Base-by-base conservation (phyloP, 768 basidiomycete genomes). In the Leccinum aurantiacum region DNA sequence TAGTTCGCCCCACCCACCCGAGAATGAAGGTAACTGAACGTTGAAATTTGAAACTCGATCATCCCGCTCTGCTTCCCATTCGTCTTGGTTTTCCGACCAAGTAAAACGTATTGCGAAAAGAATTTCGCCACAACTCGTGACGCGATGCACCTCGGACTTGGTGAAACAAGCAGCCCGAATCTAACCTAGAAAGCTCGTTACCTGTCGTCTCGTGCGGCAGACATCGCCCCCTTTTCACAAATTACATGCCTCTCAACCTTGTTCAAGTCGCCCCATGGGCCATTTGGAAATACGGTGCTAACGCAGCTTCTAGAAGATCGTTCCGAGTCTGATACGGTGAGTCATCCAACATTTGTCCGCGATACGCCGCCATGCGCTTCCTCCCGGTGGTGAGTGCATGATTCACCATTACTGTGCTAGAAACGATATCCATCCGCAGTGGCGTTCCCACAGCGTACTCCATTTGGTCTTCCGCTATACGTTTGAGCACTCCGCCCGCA, bases 241-340 rank as follows among this genome's bases (percentile, higher is more conserved):
- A 14, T 57, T 54, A 22, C 37, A 49, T 35, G 13, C 52, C 48
- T 49, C 33, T 24, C 11, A 37, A 24, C 31, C 55, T 35, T 60
- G 65, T 57, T 54, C n/a, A 46, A 49, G 54, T 48, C 48, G 51
- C 52, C 55, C 61, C 57, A 67, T 67, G 47, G 31, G 62, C 60
- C 41, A 48, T 33, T 24, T 46, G 19, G 24, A 24, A 50, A 50
- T 51, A 54, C 44, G 54, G 48, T 22, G 11, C 13, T 53, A 57
- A 25, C 33, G 51, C 65, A 29, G 41, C 54, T 35, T 46, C 44
- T 19, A 24, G 44, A 48, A 58, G 17, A 27, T 4, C 22, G n/a
- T 56, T 56, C 48, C 57, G 31, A 5, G 56, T 51, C 51, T 29
- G 44, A 55, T 22, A 55, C 14, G 6, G 49, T 50, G 49, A 29